Evolutionary conservation across 441 rosid genomes (phyloP), one percentile per base, ranked within the genome.

Genomic region (Daphne laureola): DNA sequence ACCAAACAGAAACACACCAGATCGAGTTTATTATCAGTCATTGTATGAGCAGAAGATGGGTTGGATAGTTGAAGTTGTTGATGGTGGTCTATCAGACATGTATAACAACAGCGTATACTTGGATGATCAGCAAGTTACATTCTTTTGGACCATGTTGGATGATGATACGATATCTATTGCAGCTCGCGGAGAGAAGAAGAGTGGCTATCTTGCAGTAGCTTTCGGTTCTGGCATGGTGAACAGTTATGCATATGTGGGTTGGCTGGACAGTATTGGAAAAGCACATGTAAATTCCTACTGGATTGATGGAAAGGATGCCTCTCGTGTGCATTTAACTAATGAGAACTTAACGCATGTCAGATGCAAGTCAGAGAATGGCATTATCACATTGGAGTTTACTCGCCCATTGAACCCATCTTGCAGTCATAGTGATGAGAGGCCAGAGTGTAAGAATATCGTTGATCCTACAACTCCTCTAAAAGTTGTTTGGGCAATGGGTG

Each of bases 401-500:
- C 90, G 97, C 49, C 90, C 87, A 9, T 70, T 84, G 46, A 81
- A 83, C 52, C 96, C 84, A 3, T 61, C 71, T 0, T 92, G 98
- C 63, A 62, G 65, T 57, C 90, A 73, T 55, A 31, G 8, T 4
- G 64, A 54, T 43, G 49, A 64, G 31, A 62, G 41, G 51, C 79
- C 78, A 7, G 90, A 80, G 65, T 93, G 97, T 67, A 81, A 78
- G 59, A 86, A 93, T 67, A 85, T 89, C 61, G 54, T 89, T 9
- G 98, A 93, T 69, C 84, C 87, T 18, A 83, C 96, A 26, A 89
- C 90, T 70, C 98, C 97, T 38, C 87, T 89, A 45, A 81, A 77
- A 72, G 92, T 93, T 53, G 71, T 93, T 55, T 89, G 97, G 98
- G 98, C 97, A 51, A 83, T 89, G 96, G 98, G 98, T 45, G 67